Conservation (phyloP, 164 flowering plant species). For the grape (Vitis vinifera) region ASM3070453v1 NC_081817.1:15845501-15846000, state of each 20-base stretch:
- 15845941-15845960: constrained; percentile 90
- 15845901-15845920: constrained; percentile 76
- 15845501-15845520: neutral
- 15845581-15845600: constrained; percentile 95
- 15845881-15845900: constrained; percentile 79
- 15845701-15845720: constrained; percentile 78
- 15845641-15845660: constrained; percentile 86
- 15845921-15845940: constrained; percentile 80
- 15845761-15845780: constrained; percentile 86
- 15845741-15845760: constrained; percentile 77
- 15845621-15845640: constrained; percentile 78
- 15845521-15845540: neutral
- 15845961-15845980: constrained; percentile 82
- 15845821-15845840: constrained; percentile 89
- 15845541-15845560: neutral
- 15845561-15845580: constrained; percentile 6
- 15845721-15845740: constrained; percentile 88
- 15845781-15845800: constrained; percentile 84
- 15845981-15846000: constrained; percentile 92
- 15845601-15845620: constrained; percentile 82
- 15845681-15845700: constrained; percentile 88
- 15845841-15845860: constrained; percentile 94
- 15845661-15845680: constrained; percentile 83
- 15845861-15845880: constrained; percentile 84
- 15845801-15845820: constrained; percentile 83